Evolutionary conservation across 108 stramenopile genomes (phyloP).

Genomic region (Nitzschia sp.): DNA sequence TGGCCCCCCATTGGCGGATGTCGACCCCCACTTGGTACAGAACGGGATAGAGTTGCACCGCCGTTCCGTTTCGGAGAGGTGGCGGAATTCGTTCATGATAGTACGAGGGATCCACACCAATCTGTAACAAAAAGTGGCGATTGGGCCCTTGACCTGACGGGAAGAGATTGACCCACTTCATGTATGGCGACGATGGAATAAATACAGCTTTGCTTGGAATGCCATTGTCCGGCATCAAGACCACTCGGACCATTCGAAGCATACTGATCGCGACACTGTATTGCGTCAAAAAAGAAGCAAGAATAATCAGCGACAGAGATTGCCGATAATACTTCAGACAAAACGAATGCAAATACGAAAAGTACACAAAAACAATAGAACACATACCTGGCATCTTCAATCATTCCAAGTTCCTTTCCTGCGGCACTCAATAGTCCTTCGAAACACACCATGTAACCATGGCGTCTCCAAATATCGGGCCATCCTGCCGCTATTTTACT

Average conservation of each 20-base stretch:
- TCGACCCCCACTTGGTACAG: constrained; percentile 91
- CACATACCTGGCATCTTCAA: constrained; percentile 78
- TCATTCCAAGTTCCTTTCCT: constrained; percentile 90
- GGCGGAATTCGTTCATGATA: constrained; percentile 69
- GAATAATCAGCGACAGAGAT: background rate
- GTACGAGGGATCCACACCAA: constrained; percentile 66
- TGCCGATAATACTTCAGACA: background rate
- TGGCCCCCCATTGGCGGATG: constrained; percentile 86
- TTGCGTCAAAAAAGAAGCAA: background rate
- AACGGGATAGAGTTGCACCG: constrained; percentile 77
- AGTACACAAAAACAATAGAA: background rate
- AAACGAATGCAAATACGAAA: too few relatives aligned
- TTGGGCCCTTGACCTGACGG: constrained; percentile 23
- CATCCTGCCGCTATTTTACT: constrained; percentile 44
- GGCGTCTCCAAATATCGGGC: constrained; percentile 70
- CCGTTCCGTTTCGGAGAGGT: constrained; percentile 51
- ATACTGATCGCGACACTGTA: constrained; percentile 69
- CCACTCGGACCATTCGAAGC: constrained; percentile 74
- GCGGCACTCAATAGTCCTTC: constrained; percentile 87
- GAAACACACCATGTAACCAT: constrained; percentile 86
- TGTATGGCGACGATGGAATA: constrained; percentile 63
- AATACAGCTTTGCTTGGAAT: constrained; percentile 32
- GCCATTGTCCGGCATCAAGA: constrained; percentile 51
- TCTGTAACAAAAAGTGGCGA: constrained; percentile 51
- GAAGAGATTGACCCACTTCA: constrained; percentile 59